These are phyloP conservation scores for Ligustrum vulgare DNA, from an alignment of 257 asterid species.

Conservation along the genomic window DNA sequence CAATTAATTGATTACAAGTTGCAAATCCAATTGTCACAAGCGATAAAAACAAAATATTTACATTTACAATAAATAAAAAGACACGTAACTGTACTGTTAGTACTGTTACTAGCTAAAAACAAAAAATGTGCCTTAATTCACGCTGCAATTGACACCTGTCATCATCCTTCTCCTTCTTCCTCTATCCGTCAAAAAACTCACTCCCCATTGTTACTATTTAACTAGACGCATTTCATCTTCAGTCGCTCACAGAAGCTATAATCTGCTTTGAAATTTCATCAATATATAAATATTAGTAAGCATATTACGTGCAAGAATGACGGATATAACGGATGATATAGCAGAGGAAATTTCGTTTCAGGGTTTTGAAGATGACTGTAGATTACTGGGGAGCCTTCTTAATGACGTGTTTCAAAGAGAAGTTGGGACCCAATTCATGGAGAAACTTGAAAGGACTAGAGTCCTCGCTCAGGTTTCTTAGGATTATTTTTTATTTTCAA, in stretches of 20 bases:
- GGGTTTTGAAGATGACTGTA: conserved; percentile 89
- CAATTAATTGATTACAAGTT: too few relatives aligned
- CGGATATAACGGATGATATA: conserved; percentile 90
- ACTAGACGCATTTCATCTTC: conserved; percentile 1
- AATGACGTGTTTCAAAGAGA: conserved; percentile 85
- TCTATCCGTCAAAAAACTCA: conserved; percentile 23
- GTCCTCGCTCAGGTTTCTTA: conserved; percentile 80
- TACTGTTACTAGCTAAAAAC: neutral
- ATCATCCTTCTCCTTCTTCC: conserved; percentile 21
- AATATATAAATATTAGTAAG: neutral
- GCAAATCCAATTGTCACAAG: neutral
- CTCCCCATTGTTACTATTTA: conserved; percentile 22
- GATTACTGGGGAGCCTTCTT: conserved; percentile 75
- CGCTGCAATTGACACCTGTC: conserved; percentile 42
- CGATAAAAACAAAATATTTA: neutral
- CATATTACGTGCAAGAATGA: conserved; percentile 36
- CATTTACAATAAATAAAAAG: too few relatives aligned
- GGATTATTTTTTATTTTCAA: neutral
- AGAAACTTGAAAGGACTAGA: conserved; percentile 70
- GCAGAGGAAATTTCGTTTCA: conserved; percentile 92
- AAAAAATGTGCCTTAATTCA: neutral
- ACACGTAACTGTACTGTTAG: neutral
- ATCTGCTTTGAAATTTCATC: neutral
- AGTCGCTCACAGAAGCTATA: neutral
- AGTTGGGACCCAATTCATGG: conserved; percentile 77